Evolutionary conservation across 1,284 basidiomycete species (phyloP).

Genomic region (Sanghuangporus sanghuang): DNA sequence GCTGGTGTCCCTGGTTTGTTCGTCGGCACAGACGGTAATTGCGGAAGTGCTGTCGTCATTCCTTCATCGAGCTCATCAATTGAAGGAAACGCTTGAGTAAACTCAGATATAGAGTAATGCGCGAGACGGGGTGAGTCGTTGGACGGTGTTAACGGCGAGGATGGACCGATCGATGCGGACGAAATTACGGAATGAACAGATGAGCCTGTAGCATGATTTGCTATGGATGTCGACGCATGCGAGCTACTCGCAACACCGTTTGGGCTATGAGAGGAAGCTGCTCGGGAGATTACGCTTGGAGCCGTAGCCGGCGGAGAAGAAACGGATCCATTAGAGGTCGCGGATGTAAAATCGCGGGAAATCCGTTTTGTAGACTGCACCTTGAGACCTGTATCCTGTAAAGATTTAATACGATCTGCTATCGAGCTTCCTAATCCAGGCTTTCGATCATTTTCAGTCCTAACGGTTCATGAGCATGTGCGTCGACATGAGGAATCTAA

Average conservation of each 20-base stretch:
- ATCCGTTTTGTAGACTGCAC: slow-evolving; percentile 46
- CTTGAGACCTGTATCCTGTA: slow-evolving; percentile 60
- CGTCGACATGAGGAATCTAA: slow-evolving; percentile 11
- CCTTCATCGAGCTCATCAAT: slow-evolving; percentile 68
- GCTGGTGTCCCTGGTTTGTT: slow-evolving; percentile 28
- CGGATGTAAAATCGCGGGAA: slow-evolving; percentile 42
- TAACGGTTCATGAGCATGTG: not conserved
- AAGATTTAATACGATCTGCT: slow-evolving; percentile 65
- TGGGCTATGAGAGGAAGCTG: slow-evolving; percentile 7
- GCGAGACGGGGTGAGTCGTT: slow-evolving; percentile 34
- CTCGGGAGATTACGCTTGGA: slow-evolving; percentile 4
- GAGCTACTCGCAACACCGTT: slow-evolving; percentile 14
- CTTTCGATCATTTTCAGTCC: slow-evolving; percentile 26
- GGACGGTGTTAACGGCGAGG: slow-evolving; percentile 59
- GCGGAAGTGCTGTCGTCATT: slow-evolving; percentile 25
- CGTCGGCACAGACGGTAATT: slow-evolving; percentile 42
- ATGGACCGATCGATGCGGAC: slow-evolving; percentile 62
- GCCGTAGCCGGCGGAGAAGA: slow-evolving; percentile 17
- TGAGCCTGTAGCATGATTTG: slow-evolving; percentile 29
- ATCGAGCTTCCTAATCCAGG: slow-evolving; percentile 45
- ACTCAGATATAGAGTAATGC: slow-evolving; percentile 42
- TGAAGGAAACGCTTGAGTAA: slow-evolving; percentile 60
- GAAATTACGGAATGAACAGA: slow-evolving; percentile 56
- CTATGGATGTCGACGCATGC: slow-evolving; percentile 20
- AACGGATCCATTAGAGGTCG: slow-evolving; percentile 24